Base-by-base conservation (phyloP, 1,284 basidiomycete species). In the Peniophora sp. region DNA sequence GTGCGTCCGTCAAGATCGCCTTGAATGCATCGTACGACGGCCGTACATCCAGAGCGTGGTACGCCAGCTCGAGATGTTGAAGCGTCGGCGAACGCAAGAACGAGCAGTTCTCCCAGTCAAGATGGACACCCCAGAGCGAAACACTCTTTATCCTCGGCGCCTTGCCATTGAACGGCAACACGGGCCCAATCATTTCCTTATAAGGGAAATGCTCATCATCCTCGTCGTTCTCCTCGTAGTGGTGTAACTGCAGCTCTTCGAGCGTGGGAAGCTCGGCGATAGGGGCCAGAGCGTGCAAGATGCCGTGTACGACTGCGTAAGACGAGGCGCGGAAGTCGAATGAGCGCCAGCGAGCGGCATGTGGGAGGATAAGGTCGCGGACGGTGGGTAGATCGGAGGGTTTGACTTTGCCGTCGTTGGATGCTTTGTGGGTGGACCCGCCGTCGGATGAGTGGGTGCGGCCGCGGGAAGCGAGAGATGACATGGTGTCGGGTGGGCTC, bases 111-210 rank as follows among this genome's bases (percentile, higher is more conserved):
- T 72, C 68, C 83, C 84, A 86, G 50, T 80, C 73, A 23, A 85
- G 58, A 52, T 84, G 82, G 2, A 85, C 78, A 32, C 81, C 82
- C 79, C 79, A 83, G 17, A 86, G 65, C 2, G 67, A 64, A 18
- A 76, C 60, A 6, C 62, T 57, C n/a, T 60, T 64, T 3, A 86
- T 63, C 14, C 64, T 69, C 1, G 83, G 83, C n/a, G 75, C 75
- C 36, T 68, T 64, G 0, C 79, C 79, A 17, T 71, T 60, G 64
- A 86, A 85, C 2, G 78, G 70, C 5, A 68, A 55, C 55, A 76
- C 70, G 20, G 63, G 59, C 3, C 64, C 62, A 49, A 58, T 57
- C 44, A 73, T 52, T 24, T 46, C 22, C 43, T 69, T 59, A 2
- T 58, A 56, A 23, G 71, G 69, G n/a, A 53, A 36, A 60, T 74